These are phyloP conservation scores for Kodamaea kakaduensis DNA, from an alignment of 805 yeast species.

Conservation along the genomic window DNA sequence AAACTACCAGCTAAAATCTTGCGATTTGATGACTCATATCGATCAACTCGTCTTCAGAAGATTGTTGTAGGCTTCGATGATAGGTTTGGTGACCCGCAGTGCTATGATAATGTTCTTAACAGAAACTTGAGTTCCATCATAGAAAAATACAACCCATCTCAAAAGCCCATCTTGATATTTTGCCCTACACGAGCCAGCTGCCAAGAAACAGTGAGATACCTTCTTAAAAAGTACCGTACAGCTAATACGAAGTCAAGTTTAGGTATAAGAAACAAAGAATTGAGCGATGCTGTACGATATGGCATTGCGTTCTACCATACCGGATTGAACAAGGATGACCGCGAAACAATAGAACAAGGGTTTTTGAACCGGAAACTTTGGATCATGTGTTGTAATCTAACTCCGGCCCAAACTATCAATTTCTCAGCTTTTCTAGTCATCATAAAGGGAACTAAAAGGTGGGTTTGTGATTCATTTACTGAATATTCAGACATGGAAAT, in stretches of 20 bases:
- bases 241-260: not conserved
- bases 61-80: constrained; percentile 5
- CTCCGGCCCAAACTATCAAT: constrained; percentile 59
- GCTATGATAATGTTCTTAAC: constrained; percentile 18
- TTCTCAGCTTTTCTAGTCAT: constrained; percentile 58
- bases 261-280: constrained; percentile 17
- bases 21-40: constrained; percentile 43
- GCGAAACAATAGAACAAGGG: constrained; percentile 41
- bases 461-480: constrained; percentile 42
- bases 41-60: constrained; percentile 38
- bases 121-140: constrained; percentile 39
- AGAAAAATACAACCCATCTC: constrained; percentile 27
- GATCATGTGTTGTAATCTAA: constrained; percentile 54
- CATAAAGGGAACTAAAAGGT: constrained; percentile 60
- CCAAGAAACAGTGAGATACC: constrained; percentile 41
- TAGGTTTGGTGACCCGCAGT: not conserved
- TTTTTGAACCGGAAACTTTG: constrained; percentile 42
- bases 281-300: constrained; percentile 16
- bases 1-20: constrained; percentile 32
- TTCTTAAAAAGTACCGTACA: constrained; percentile 17
- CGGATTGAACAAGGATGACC: constrained; percentile 47
- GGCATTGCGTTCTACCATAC: constrained; percentile 60
- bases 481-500: constrained; percentile 56
- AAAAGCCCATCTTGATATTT: constrained; percentile 46
- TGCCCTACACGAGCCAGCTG: constrained; percentile 53